Percentiles rank a stretch among this genome's conserved stretches.
These are phyloP conservation scores for Zizania latifolia DNA, from an alignment of 176 grass and related monocot genomes.

Conservation along the genomic window DNA sequence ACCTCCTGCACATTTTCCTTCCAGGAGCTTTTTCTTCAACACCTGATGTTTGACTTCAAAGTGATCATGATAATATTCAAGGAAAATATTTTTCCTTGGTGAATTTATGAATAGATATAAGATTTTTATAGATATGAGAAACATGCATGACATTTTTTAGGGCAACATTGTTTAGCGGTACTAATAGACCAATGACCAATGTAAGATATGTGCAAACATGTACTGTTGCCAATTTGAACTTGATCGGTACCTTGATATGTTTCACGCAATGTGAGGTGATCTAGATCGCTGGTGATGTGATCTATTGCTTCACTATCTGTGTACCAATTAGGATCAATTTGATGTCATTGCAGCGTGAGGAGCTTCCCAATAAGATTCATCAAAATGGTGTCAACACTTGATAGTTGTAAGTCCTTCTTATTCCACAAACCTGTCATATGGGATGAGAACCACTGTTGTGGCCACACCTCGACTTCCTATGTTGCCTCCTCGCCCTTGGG, in stretches of 20 bases:
- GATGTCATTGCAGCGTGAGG: background rate
- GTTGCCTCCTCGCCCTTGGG: background rate
- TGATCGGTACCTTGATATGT: background rate
- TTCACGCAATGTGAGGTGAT: background rate
- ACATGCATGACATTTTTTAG: background rate
- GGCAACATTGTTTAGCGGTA: background rate
- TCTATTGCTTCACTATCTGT: too few relatives aligned
- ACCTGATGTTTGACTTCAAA: background rate
- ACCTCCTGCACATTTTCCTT: background rate
- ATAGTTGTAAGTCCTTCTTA: too few relatives aligned
- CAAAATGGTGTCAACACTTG: background rate
- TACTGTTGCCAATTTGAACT: too few relatives aligned
- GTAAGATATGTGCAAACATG: background rate
- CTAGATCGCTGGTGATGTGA: background rate
- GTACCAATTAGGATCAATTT: background rate
- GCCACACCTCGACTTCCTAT: too few relatives aligned
- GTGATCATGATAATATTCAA: background rate
- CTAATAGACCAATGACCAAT: background rate
- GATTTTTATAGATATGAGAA: background rate
- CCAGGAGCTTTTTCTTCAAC: background rate
- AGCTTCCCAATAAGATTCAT: background rate
- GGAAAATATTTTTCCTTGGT: background rate
- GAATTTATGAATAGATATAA: background rate
- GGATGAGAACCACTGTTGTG: background rate
- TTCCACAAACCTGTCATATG: background rate